Evolutionary conservation across 2,329 filamentous ascomycete genomes (phyloP).

Genomic region (Dendryphion nanum): DNA sequence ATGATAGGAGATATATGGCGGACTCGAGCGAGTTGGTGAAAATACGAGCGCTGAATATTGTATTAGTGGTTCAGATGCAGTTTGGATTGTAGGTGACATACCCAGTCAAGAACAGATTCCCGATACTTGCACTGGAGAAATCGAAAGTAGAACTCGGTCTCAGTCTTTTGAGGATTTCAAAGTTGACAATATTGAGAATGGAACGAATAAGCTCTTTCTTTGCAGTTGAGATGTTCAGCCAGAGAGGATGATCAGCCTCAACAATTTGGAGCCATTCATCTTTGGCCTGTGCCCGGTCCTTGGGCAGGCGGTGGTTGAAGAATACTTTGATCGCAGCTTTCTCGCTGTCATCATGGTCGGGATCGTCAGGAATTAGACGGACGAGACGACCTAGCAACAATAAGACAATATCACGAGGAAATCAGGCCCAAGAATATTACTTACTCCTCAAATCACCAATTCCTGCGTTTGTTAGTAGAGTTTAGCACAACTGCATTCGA

Average conservation of each 20-base stretch:
- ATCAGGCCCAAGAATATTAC: slow-evolving; percentile 21
- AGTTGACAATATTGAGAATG: slow-evolving; percentile 50
- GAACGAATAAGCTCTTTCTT: slow-evolving; percentile 54
- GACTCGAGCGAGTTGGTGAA: slow-evolving; percentile 93
- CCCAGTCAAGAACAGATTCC: slow-evolving; percentile 53
- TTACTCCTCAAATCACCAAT: slow-evolving; percentile 74
- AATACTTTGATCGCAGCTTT: slow-evolving; percentile 74
- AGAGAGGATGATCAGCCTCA: slow-evolving; percentile 75
- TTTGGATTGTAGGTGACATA: slow-evolving; percentile 22
- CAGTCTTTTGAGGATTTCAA: slow-evolving; percentile 49
- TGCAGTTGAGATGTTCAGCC: slow-evolving; percentile 55
- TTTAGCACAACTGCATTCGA: slow-evolving; percentile 1
- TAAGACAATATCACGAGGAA: neutral
- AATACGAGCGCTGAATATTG: slow-evolving; percentile 72
- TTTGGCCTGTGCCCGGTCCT: slow-evolving; percentile 60
- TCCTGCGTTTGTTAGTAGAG: slow-evolving; percentile 35
- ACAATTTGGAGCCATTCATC: slow-evolving; percentile 86
- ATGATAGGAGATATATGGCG: slow-evolving; percentile 84
- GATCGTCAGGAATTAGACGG: slow-evolving; percentile 74
- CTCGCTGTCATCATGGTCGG: slow-evolving; percentile 49
- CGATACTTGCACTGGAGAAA: slow-evolving; percentile 51
- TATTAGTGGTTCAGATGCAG: neutral
- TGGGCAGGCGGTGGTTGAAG: slow-evolving; percentile 82
- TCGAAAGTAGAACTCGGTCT: slow-evolving; percentile 49
- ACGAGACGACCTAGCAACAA: slow-evolving; percentile 72